A percentile compares a stretch with the other conserved stretches of the same genome.
phyloP scores from a whole-genome alignment of 2,329 filamentous ascomycete species.

The Colletotrichum sidae region DNA sequence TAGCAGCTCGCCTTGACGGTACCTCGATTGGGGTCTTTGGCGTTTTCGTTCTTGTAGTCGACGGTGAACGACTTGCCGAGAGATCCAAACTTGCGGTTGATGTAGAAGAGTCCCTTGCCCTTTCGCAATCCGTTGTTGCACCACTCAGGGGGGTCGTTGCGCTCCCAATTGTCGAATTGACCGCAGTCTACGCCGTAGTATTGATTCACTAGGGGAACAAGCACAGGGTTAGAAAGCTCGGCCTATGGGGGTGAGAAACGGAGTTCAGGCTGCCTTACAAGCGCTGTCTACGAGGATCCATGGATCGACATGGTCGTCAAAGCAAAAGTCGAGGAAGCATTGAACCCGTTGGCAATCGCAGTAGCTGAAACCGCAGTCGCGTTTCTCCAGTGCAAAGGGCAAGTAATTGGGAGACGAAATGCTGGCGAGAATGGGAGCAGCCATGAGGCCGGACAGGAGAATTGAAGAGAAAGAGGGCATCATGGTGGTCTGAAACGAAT shows the following conservation, averaged over 20 bases:
- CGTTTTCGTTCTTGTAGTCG: conserved; percentile 11
- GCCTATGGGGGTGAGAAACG: no score
- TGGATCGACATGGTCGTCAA: conserved; percentile 18
- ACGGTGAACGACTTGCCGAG: background rate
- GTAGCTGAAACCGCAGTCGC: background rate
- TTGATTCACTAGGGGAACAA: background rate
- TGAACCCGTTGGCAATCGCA: conserved; percentile 2
- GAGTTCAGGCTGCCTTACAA: no score
- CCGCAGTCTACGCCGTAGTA: conserved; percentile 25
- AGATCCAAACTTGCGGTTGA: conserved; percentile 15
- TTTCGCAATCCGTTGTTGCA: conserved; percentile 20
- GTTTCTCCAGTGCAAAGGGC: conserved; percentile 11
- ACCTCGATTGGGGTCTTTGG: conserved; percentile 9
- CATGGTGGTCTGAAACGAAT: background rate
- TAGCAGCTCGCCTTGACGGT: conserved; percentile 1
- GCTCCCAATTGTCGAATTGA: conserved; percentile 16
- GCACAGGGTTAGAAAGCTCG: no score
- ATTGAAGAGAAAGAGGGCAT: background rate
- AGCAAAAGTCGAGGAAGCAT: conserved; percentile 19
- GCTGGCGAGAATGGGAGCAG: conserved; percentile 3
- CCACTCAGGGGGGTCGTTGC: conserved; percentile 2
- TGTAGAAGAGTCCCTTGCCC: conserved; percentile 9
- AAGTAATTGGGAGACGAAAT: conserved; percentile 14
- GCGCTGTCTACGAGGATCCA: conserved; percentile 20
- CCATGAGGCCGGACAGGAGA: conserved; percentile 2